These are phyloP conservation scores for Agaricus bisporus DNA, from an alignment of 768 basidiomycete genomes.

Conservation along the genomic window DNA sequence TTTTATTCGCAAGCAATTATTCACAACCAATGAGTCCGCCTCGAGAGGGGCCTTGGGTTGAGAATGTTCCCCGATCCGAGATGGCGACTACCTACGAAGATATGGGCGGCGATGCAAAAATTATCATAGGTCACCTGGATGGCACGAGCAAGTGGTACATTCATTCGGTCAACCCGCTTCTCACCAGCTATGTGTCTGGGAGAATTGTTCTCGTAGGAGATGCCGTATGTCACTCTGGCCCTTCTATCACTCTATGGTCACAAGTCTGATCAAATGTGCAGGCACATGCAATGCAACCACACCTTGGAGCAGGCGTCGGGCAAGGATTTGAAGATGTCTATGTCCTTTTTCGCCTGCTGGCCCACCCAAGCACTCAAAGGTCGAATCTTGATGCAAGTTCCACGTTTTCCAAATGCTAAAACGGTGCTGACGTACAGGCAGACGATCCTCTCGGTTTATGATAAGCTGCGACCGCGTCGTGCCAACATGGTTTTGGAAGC, in stretches of 20 bases:
- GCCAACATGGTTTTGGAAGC: constrained; percentile 41
- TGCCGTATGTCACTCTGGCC: constrained; percentile 28
- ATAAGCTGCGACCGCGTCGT: constrained; percentile 36
- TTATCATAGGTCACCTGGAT: constrained; percentile 35
- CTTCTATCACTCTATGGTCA: neutral
- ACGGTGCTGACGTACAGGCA: constrained; percentile 14
- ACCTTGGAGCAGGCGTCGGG: constrained; percentile 52
- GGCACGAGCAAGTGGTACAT: constrained; percentile 47
- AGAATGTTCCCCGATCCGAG: constrained; percentile 33
- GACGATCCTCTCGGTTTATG: constrained; percentile 42
- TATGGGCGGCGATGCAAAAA: constrained; percentile 39
- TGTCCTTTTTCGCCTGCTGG: constrained; percentile 38
- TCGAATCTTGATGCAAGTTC: constrained; percentile 33
- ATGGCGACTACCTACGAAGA: constrained; percentile 35
- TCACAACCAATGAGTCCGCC: constrained; percentile 5
- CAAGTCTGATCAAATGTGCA: constrained; percentile 13
- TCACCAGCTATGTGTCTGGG: constrained; percentile 36
- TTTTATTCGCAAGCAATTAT: constrained; percentile 2
- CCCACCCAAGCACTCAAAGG: constrained; percentile 31
- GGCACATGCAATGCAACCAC: constrained; percentile 57
- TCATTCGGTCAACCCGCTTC: constrained; percentile 39
- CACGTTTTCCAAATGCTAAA: neutral
- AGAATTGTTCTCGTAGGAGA: constrained; percentile 49
- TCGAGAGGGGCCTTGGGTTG: constrained; percentile 32
- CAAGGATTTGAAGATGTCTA: constrained; percentile 56